Base-by-base conservation (phyloP, 73 alveolate species). In the Paramecium sonneborni region DNA sequence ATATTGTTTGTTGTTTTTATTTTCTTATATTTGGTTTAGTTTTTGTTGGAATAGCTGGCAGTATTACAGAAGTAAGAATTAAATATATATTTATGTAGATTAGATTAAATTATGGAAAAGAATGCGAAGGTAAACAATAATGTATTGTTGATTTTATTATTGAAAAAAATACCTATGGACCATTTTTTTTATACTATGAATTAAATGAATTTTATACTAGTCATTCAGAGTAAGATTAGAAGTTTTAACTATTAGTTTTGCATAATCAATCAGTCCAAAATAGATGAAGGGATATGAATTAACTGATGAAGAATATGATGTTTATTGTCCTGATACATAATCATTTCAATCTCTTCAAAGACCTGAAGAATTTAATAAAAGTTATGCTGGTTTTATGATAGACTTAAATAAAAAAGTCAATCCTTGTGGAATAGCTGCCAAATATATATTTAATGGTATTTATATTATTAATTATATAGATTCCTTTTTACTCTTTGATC, bases 341-440 rank as follows among this genome's bases (percentile, higher is more conserved):
- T 38, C 90, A 0, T 44, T 43, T 43, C 46, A 39, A 43, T 32
- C 46, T 1, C 32, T 79, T 9, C 14, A 79, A 9, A 74, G 87
- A 74, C 87, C 87, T 12, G 24, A 21, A 1, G 69, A 43, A 43
- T 79, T 23, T 28, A 44, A 39, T 44, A 30, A 38, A 46, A 39
- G 76, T 28, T 41, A 23, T 23, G 37, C 90, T 6, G 90, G 90
- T 2, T 79, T 41, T 79, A 43, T 41, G n/a, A 12, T 79, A 34
- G 90, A 79, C 55, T 23, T 38, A 15, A 79, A 57, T 24, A 39
- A 79, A 28, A 46, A 43, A 34, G 76, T 41, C 15, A 79, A 46
- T 79, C 90, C 90, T n/a, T 79, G 90, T 41, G 90, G 90, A 0
- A 12, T 24, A 20, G 90, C 90, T 6, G 90, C 90, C 14, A 79